phyloP scores from a whole-genome alignment of 164 flowering plant species.

The Stephania yunnanensis region DNA sequence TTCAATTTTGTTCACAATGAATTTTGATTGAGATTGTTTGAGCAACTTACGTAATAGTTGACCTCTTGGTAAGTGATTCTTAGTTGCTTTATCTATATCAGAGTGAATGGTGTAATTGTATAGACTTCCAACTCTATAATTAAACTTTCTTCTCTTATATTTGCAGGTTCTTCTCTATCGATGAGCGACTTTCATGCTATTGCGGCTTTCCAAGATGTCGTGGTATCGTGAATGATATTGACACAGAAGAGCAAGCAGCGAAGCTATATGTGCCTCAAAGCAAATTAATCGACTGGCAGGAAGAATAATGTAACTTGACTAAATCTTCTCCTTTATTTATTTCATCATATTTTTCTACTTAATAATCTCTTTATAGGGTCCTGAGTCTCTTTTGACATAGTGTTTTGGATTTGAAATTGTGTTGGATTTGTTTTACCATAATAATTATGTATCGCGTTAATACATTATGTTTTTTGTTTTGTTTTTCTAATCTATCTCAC shows the following conservation, averaged over 20 bases:
- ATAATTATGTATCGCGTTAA: not conserved
- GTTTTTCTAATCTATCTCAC: not conserved
- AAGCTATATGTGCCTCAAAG: constrained; percentile 61
- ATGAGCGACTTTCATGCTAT: constrained; percentile 73
- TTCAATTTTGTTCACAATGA: not conserved
- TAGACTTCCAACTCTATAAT: not conserved
- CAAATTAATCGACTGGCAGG: constrained; percentile 64
- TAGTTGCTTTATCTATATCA: too few relatives aligned
- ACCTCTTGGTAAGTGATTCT: too few relatives aligned
- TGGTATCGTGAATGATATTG: constrained; percentile 85
- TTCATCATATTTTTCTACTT: not conserved
- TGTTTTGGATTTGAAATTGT: not conserved
- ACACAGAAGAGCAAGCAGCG: constrained; percentile 65
- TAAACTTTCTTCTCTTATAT: constrained; percentile 1
- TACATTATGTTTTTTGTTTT: not conserved
- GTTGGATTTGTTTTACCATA: not conserved
- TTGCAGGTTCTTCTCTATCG: constrained; percentile 74
- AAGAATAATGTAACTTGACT: constrained; percentile 25
- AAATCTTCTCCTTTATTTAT: not conserved
- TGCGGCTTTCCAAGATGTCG: constrained; percentile 94
- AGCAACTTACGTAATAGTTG: too few relatives aligned
- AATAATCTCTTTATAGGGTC: not conserved
- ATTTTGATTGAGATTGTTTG: too few relatives aligned
- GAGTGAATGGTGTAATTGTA: too few relatives aligned
- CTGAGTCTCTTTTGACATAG: not conserved